Percentiles rank a stretch among this genome's conserved stretches.
Evolutionary conservation across 257 asterid species (phyloP).

Genomic region (Solanum gandarillasii): DNA sequence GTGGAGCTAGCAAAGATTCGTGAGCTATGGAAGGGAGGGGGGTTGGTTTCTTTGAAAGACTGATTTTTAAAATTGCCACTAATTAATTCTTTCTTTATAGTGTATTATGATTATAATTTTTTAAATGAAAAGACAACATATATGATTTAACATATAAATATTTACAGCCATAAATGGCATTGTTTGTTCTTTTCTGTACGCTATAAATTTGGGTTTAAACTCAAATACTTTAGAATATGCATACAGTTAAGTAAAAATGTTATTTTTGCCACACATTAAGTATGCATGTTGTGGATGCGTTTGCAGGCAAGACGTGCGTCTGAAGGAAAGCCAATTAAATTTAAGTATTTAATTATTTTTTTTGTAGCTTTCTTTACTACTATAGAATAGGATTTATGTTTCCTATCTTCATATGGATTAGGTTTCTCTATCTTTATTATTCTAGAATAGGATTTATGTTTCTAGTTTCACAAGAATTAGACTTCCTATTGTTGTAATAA

Average conservation of each 20-base stretch:
- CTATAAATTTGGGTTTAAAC: neutral
- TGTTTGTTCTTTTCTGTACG: neutral
- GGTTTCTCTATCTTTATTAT: neutral
- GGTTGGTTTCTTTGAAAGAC: neutral
- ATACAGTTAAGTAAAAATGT: neutral
- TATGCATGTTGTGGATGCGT: neutral
- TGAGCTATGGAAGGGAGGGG: neutral
- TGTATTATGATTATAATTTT: neutral
- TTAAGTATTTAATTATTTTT: too few relatives aligned
- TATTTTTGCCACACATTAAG: neutral
- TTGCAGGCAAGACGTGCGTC: neutral
- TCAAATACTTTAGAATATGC: neutral
- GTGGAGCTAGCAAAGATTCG: neutral
- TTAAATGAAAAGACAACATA: neutral
- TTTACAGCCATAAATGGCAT: neutral
- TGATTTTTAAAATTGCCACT: neutral
- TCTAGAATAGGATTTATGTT: neutral
- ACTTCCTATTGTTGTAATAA: neutral
- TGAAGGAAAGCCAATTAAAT: neutral
- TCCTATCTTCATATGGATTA: neutral
- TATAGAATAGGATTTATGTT: neutral
- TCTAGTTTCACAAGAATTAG: neutral
- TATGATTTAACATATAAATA: neutral
- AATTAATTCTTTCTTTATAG: neutral
- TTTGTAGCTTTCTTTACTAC: neutral